Evolutionary conservation across 2,329 filamentous ascomycete species (phyloP), one percentile per base, ranked within the genome.

Genomic region (Botrytis hyacinthi): DNA sequence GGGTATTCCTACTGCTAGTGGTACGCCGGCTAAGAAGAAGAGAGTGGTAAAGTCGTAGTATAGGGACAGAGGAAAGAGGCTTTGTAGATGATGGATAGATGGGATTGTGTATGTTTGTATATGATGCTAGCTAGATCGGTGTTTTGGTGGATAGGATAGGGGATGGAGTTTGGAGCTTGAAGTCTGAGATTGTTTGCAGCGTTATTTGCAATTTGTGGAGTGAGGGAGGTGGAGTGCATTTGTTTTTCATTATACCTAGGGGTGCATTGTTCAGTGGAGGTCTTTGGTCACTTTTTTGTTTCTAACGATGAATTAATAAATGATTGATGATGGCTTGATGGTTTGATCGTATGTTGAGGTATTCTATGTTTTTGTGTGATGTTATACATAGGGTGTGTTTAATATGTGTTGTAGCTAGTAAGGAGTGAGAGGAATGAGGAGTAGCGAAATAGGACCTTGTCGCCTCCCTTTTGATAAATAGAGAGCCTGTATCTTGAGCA

Each of bases 11-110:
- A 68, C 46, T 9, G 76, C 73, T 14, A 81, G 81, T 75, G 80
- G 80, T 7, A 81, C 80, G 18, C 80, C 79, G 14, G 78, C 76
- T n/a, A 77, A 76, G 40, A 81, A 79, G 75, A 80, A 77, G 68
- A 77, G 76, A 62, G 75, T 51, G 65, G 9, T 54, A 5, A 68
- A 29, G 51, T n/a, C 32, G 29, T 42, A 29, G 46, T 42, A 12
- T 29, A 0, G 29, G 35, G 35, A 8, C 54, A 2, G 65, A 18
- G 32, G 10, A 61, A 29, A 32, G 40, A 4, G n/a, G 14, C 20
- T 42, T 29, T 29, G 16, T 40, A 37, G 9, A 51, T 67, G 65
- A 54, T 54, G 65, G 51, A 40, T 68, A 35, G 44, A 40, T 42
- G 32, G 16, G 29, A 22, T 32, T 54, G 26, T 68, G 46, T 57